Evolutionary conservation across 139 green algal genomes (phyloP), one percentile per base, ranked within the genome.

Genomic region (Tetraselmis striata): DNA sequence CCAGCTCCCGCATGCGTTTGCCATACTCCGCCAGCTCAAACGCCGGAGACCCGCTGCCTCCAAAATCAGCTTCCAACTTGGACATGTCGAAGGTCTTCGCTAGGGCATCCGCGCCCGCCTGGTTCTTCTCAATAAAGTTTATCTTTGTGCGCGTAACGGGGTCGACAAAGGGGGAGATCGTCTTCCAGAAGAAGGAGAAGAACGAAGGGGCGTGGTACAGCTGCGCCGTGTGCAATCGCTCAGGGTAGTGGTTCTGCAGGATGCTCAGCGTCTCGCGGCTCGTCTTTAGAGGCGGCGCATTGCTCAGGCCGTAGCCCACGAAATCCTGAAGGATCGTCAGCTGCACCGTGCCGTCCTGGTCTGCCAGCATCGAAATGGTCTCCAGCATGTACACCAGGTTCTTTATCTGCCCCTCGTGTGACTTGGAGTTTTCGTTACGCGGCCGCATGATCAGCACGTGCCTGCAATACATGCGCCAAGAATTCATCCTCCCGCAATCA

Each of bases 231-330:
- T 5, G 18, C 11, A 79, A 11, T 5, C 28, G 79, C 76, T 92
- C 89, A 27, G 87, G 87, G 83, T 89, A 92, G 78, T 92, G 85
- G 76, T 92, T 84, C 81, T 92, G 89, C 28, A 92, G 85, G 31
- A 92, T 92, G 82, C 75, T 82, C 0, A 92, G 82, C 32, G 86
- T 90, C 84, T 92, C 88, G 1, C 45, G n/a, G 2, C 77, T 79
- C 28, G 88, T 92, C 81, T 90, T 90, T 28, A 92, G 81, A 1
- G 89, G 89, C 23, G 85, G 85, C 5, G 85, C 83, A 23, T 83
- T 89, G 29, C 77, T 77, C 30, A 88, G 76, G 11, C 83, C 84
- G 86, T 85, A 92, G 2, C 83, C 83, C 31, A 76, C 84, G 84
- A 87, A 92, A 79, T 92, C 86, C 23, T 67, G 45, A 25, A 67